phyloP scores from a whole-genome alignment of 2,329 filamentous ascomycete genomes.

The Hypoxylon sp. region DNA sequence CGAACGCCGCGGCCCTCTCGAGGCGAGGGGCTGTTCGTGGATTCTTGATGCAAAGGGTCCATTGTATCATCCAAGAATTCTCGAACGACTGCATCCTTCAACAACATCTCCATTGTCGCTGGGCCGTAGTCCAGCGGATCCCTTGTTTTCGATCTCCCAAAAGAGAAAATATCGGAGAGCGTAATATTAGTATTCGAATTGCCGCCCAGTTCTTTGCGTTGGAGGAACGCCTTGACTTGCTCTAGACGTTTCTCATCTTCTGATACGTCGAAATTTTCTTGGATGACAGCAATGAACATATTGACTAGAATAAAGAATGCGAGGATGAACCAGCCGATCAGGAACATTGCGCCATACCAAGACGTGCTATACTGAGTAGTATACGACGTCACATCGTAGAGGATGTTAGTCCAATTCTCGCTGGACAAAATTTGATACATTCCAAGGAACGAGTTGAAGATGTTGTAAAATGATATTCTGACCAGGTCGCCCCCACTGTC shows the following conservation, averaged over 20 bases:
- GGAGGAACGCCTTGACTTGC: slow-evolving; percentile 94
- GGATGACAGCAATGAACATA: slow-evolving; percentile 99
- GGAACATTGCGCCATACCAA: slow-evolving; percentile 92
- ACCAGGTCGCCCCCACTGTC: slow-evolving; percentile 74
- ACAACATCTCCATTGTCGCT: slow-evolving; percentile 93
- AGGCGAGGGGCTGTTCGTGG: slow-evolving; percentile 56
- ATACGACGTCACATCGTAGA: slow-evolving; percentile 85
- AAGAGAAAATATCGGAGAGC: slow-evolving; percentile 77
- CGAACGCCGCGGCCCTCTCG: slow-evolving; percentile 63
- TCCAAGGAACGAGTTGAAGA: slow-evolving; percentile 95
- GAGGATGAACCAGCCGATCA: slow-evolving; percentile 96
- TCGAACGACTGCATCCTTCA: slow-evolving; percentile 94
- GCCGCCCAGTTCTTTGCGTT: slow-evolving; percentile 86
- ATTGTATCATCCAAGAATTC: slow-evolving; percentile 90
- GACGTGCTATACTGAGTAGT: slow-evolving; percentile 77
- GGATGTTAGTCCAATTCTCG: slow-evolving; percentile 92
- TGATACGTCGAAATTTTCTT: slow-evolving; percentile 98
- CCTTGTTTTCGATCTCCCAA: slow-evolving; percentile 73
- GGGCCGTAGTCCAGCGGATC: slow-evolving; percentile 94
- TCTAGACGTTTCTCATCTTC: slow-evolving; percentile 98
- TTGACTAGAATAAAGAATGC: slow-evolving; percentile 97
- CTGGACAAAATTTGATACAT: slow-evolving; percentile 98
- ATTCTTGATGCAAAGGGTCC: slow-evolving; percentile 60
- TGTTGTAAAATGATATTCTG: slow-evolving; percentile 84
- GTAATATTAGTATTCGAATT: slow-evolving; percentile 80